phyloP scores from a whole-genome alignment of 2,329 filamentous ascomycete genomes.

The Nemania serpens region DNA sequence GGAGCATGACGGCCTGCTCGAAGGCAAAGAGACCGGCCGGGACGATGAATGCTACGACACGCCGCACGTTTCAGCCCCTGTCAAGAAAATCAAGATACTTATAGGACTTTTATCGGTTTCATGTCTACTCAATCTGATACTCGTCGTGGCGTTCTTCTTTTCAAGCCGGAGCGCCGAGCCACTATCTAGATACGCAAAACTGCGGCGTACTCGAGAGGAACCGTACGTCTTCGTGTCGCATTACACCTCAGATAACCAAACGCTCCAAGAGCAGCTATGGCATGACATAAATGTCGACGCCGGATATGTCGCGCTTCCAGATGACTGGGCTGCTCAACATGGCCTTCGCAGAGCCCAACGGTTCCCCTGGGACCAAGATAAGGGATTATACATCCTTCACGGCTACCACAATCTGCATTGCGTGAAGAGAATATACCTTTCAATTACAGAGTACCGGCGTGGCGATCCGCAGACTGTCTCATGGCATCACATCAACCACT shows the following conservation, averaged over 20 bases:
- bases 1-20: too few species aligned
- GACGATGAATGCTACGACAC: too few species aligned
- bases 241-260: conserved; percentile 21
- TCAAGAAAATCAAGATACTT: too few species aligned
- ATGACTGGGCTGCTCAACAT: conserved; percentile 30
- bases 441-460: conserved; percentile 26
- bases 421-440: conserved; percentile 32
- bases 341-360: conserved; percentile 33
- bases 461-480: conserved; percentile 18
- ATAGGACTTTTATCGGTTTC: too few species aligned
- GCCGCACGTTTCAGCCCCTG: too few species aligned
- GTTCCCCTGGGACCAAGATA: conserved; percentile 41
- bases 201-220: conserved; percentile 15
- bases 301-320: conserved; percentile 32
- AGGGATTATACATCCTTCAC: conserved; percentile 39
- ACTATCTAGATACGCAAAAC: conserved; percentile 12
- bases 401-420: conserved; percentile 41
- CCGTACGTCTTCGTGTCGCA: conserved; percentile 22
- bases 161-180: too few species aligned
- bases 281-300: conserved; percentile 27
- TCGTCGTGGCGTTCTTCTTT: too few species aligned
- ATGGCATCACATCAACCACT: conserved; percentile 32
- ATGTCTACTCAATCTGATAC: too few species aligned
- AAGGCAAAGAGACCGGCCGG: too few species aligned
- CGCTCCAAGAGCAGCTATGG: conserved; percentile 27